Evolutionary conservation across 352 stramenopile genomes (phyloP).

Genomic region (Globisporangium solare): DNA sequence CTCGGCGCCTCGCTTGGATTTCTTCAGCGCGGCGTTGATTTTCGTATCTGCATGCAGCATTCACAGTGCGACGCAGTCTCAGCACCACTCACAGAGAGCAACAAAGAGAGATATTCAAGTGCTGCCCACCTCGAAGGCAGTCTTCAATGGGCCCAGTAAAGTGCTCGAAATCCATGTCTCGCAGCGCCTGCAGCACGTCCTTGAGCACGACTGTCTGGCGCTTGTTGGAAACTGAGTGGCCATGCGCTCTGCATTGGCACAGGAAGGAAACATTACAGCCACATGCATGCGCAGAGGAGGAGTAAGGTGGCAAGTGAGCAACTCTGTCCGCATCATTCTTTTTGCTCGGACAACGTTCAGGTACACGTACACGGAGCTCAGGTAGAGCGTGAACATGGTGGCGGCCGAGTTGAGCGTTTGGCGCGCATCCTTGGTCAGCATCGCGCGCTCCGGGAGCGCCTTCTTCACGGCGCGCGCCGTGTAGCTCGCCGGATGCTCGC

Average conservation of each 20-base stretch:
- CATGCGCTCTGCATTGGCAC: slow-evolving; percentile 41
- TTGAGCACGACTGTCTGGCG: slow-evolving; percentile 72
- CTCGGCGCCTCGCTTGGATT: slow-evolving; percentile 24
- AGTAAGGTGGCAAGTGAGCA: not conserved
- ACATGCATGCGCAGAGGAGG: not conserved
- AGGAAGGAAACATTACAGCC: not conserved
- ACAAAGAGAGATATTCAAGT: not conserved
- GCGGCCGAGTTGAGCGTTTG: slow-evolving; percentile 64
- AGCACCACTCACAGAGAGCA: not conserved
- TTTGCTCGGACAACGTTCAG: not conserved
- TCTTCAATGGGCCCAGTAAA: slow-evolving; percentile 66
- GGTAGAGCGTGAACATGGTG: slow-evolving; percentile 78
- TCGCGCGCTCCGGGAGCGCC: slow-evolving; percentile 56
- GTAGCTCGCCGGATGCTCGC: slow-evolving; percentile 59
- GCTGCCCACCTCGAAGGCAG: slow-evolving; percentile 52
- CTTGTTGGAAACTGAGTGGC: slow-evolving; percentile 61
- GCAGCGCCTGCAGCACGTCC: slow-evolving; percentile 65
- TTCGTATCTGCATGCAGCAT: slow-evolving; percentile 38
- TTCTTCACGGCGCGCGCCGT: slow-evolving; percentile 68
- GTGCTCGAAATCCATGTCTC: slow-evolving; percentile 75
- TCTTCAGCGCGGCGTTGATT: slow-evolving; percentile 25
- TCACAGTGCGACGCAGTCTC: no score
- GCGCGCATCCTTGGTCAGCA: slow-evolving; percentile 63
- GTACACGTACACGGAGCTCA: slow-evolving; percentile 59
- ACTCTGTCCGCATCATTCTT: not conserved